These are phyloP conservation scores for Populus nigra DNA, from an alignment of 345 rosid genomes.

Conservation along the genomic window DNA sequence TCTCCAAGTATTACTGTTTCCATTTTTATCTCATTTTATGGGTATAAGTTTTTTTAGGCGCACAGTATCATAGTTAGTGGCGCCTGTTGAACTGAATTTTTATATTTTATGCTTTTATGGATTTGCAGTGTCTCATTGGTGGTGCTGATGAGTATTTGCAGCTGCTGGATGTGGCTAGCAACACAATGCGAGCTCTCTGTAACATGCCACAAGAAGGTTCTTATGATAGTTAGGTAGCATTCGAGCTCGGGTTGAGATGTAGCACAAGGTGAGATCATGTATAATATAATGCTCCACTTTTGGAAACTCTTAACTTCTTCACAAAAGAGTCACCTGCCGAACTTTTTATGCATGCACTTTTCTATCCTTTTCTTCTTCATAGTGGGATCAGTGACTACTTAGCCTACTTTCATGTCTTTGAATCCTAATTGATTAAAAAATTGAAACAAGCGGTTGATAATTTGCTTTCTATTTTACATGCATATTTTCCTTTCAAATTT, in stretches of 20 bases:
- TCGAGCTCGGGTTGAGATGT: neutral
- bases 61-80: neutral
- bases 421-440: neutral
- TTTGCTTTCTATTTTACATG: neutral
- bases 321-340: neutral
- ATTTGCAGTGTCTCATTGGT: constrained; percentile 75
- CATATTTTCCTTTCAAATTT: neutral
- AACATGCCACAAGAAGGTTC: constrained; percentile 74
- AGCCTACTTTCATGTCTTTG: neutral
- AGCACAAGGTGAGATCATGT: neutral
- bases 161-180: constrained; percentile 78
- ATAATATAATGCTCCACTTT: neutral
- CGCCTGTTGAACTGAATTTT: neutral
- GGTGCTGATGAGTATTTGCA: constrained; percentile 97
- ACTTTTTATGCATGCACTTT: neutral
- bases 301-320: too few relatives aligned
- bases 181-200: constrained; percentile 57
- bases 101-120: neutral
- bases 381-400: neutral
- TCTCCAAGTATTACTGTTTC: neutral
- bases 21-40: neutral
- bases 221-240: constrained; percentile 29
- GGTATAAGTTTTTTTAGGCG: neutral
- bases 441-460: neutral
- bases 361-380: neutral